These are phyloP conservation scores for Irineochytrium annulatum DNA, from an alignment of 192 early-diverging fungal species.

Conservation along the genomic window DNA sequence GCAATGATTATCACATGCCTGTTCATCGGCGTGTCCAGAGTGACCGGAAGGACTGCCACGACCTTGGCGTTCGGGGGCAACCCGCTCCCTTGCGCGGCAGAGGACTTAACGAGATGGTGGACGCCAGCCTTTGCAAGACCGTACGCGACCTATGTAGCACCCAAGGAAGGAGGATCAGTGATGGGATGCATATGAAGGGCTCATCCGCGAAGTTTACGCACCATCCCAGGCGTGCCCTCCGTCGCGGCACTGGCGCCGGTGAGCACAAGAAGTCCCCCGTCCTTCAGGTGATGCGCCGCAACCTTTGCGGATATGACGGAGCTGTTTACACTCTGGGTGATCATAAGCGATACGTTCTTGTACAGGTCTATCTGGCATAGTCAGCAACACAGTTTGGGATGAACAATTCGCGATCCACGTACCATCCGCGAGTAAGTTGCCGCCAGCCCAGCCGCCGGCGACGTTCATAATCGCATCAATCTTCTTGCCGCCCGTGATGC, in stretches of 20 bases:
- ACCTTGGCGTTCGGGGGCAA: slow-evolving; percentile 65
- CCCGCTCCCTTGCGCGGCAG: slow-evolving; percentile 68
- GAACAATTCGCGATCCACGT: slow-evolving; percentile 5
- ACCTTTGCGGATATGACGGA: slow-evolving; percentile 81
- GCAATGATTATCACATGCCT: no score
- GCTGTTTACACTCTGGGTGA: slow-evolving; percentile 76
- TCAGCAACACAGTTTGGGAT: not conserved
- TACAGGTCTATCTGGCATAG: slow-evolving; percentile 42
- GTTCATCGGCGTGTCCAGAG: slow-evolving; percentile 89
- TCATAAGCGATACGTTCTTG: slow-evolving; percentile 67
- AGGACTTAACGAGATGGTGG: slow-evolving; percentile 79
- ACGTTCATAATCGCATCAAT: slow-evolving; percentile 84
- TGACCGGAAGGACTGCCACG: slow-evolving; percentile 58
- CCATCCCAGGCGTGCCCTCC: slow-evolving; percentile 65
- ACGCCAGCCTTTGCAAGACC: slow-evolving; percentile 92
- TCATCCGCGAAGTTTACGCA: slow-evolving; percentile 1
- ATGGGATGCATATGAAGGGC: not conserved
- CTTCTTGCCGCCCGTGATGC: slow-evolving; percentile 38
- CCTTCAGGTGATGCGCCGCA: slow-evolving; percentile 66
- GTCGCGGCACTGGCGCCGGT: slow-evolving; percentile 73
- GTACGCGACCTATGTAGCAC: slow-evolving; percentile 68
- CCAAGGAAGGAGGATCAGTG: slow-evolving; percentile 20
- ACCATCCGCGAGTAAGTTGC: slow-evolving; percentile 68
- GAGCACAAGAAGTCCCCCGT: slow-evolving; percentile 70
- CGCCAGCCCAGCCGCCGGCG: slow-evolving; percentile 95